phyloP scores from a whole-genome alignment of 306 rosid species.

The Castanea sativa region DNA sequence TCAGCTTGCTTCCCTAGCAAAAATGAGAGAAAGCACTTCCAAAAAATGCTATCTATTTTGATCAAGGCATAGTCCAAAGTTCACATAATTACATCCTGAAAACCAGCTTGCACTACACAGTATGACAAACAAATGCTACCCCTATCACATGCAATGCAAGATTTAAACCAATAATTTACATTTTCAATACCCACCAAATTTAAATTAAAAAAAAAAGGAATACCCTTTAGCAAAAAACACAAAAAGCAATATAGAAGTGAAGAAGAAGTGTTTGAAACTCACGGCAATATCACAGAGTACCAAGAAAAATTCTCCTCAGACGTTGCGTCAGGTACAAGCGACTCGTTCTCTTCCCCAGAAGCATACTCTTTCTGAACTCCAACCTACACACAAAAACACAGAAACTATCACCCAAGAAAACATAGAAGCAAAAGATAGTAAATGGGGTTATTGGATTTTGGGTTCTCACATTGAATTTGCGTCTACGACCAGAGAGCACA shows the following conservation, averaged over 20 bases:
- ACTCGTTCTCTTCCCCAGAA: slow-evolving; percentile 48
- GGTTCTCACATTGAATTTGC: slow-evolving; percentile 47
- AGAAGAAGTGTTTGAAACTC: slow-evolving; percentile 32
- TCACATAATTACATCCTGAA: neutral
- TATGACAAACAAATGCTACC: neutral
- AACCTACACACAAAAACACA: slow-evolving; percentile 48
- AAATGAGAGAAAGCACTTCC: neutral
- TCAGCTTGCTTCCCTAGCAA: neutral
- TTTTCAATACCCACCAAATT: neutral
- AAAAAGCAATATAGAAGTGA: neutral
- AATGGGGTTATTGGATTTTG: slow-evolving; percentile 12
- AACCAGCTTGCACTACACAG: neutral
- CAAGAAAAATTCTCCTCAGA: slow-evolving; percentile 60
- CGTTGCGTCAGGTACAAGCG: slow-evolving; percentile 51
- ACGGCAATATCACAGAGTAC: slow-evolving; percentile 84
- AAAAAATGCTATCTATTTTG: neutral
- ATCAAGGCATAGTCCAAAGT: neutral
- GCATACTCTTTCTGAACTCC: slow-evolving; percentile 52
- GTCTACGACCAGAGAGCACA: slow-evolving; percentile 28
- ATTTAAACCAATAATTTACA: neutral
- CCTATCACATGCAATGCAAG: neutral
- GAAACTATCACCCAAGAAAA: neutral
- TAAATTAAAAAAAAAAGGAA: neutral
- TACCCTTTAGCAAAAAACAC: neutral
- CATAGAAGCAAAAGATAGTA: slow-evolving; percentile 28